Evolutionary conservation across 2,329 filamentous ascomycete genomes (phyloP).

Genomic region (Zasmidium angulare): DNA sequence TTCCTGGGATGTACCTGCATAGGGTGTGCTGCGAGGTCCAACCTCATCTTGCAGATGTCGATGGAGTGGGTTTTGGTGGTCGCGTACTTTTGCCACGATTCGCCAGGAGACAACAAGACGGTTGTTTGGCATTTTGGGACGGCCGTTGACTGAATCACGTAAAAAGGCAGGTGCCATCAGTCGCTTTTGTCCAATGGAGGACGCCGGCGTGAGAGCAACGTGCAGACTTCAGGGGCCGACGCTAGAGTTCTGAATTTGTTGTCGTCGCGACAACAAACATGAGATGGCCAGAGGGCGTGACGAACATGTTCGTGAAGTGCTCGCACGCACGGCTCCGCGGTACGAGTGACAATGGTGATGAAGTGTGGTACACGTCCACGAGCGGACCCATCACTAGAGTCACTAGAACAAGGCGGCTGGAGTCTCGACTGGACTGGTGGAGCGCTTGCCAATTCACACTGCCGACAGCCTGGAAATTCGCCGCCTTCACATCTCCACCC

Average conservation of each 20-base stretch:
- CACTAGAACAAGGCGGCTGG: not conserved
- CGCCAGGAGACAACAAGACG: not conserved
- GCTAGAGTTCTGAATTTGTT: not conserved
- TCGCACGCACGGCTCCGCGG: not conserved
- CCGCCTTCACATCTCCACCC: not conserved
- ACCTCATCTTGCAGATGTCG: too few relatives aligned
- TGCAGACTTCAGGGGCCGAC: not conserved
- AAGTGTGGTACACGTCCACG: not conserved
- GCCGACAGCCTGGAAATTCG: not conserved
- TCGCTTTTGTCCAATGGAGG: not conserved
- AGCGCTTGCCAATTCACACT: not conserved
- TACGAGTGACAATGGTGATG: not conserved
- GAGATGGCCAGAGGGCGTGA: too few relatives aligned
- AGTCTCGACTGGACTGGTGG: not conserved
- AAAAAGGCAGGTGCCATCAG: not conserved
- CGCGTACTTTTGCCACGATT: too few relatives aligned
- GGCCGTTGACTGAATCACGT: not conserved
- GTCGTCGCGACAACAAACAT: not conserved
- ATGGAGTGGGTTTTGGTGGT: too few relatives aligned
- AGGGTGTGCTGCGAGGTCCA: too few relatives aligned
- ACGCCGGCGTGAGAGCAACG: not conserved
- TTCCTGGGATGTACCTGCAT: too few relatives aligned
- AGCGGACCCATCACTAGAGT: not conserved
- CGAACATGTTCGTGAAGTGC: not conserved
- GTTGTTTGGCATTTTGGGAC: not conserved